Percentiles rank a stretch among this genome's conserved stretches.
Conservation (phyloP, 371 early-diverging fungal species). For the Mucor ambiguus region DNA sequence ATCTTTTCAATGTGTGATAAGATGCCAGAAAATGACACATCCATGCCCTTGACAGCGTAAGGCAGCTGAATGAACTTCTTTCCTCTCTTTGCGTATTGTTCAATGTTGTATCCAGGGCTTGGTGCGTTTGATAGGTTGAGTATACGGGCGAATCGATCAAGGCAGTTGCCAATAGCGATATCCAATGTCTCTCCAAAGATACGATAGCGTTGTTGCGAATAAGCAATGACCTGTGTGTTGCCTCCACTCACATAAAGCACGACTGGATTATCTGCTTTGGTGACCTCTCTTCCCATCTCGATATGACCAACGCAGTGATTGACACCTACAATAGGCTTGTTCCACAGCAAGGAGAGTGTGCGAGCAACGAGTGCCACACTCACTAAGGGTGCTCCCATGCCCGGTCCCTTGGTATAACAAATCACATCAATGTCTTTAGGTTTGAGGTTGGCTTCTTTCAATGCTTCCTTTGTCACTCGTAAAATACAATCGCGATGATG, state of each 20-base stretch:
- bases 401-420: slow-evolving; percentile 99
- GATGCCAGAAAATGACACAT: slow-evolving; percentile 99
- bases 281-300: slow-evolving; percentile 99
- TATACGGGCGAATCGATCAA: slow-evolving; percentile 98
- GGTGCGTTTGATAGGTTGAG: slow-evolving; percentile 97
- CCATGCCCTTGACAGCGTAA: slow-evolving; percentile 99
- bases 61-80: slow-evolving; percentile 91
- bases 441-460: slow-evolving; percentile 77
- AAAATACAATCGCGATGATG: slow-evolving; percentile 94
- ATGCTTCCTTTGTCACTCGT: slow-evolving; percentile 76
- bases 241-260: slow-evolving; percentile 99
- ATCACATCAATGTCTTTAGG: slow-evolving; percentile 89
- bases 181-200: slow-evolving; percentile 99
- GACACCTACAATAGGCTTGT: slow-evolving; percentile 95
- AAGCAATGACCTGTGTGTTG: slow-evolving; percentile 99
- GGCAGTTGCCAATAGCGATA: slow-evolving; percentile 99
- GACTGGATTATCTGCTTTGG: slow-evolving; percentile 95
- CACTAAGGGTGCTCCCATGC: slow-evolving; percentile 97
- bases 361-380: slow-evolving; percentile 96
- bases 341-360: slow-evolving; percentile 91
- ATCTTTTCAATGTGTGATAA: slow-evolving; percentile 86
- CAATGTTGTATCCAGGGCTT: slow-evolving; percentile 98
- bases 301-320: slow-evolving; percentile 99
- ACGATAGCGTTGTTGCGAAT: slow-evolving; percentile 90
- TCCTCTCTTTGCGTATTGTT: slow-evolving; percentile 94